Base-by-base conservation (phyloP, 306 rosid species). In the Aeschynomene evenia region DNA sequence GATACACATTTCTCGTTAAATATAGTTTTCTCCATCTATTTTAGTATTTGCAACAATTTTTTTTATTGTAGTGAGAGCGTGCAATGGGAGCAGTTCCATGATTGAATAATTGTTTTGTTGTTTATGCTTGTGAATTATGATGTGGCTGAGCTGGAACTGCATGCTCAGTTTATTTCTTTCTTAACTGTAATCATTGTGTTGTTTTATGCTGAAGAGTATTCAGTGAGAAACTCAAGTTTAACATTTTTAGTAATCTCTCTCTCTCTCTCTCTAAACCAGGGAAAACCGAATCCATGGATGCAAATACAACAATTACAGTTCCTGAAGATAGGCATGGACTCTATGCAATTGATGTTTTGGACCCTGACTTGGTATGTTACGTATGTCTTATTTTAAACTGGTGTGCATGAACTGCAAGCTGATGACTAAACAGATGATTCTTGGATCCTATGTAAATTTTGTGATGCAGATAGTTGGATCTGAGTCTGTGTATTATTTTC, bases 321-420 rank as follows among this genome's bases (percentile, higher is more conserved):
- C 99, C 99, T 13, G 95, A 94, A 78, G 99, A 89, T 60, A 89
- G 99, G 80, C 65, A 43, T 66, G 97, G 99, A 55, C 96, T 94
- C 39, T 29, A 78, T 73, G 92, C 97, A 29, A 87, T 94, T 51
- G 99, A 94, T 79, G 23, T 77, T 61, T 77, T 94, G 89, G 99
- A 94, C 74, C 99, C 97, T 64, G 96, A 94, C 77, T 45, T 94
- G 99, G 99, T 94, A 86, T 15, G 86, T 64, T 45, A 91, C 97
- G 99, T 94, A 86, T 15, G 86, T 64, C 16, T 56, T 43, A 58
- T 72, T 72, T 58, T 66, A 29, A 28, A 8, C 9, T 10, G 16
- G 28, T 63, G 52, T 40, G 19, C 16, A 11, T 65, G 45, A 72
- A 20, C 33, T 57, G 45, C 19, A 2, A 13, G 51, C 37, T 7